Base-by-base conservation (phyloP, 2,329 filamentous ascomycete species). In the Acephala macrosclerotiorum region DNA sequence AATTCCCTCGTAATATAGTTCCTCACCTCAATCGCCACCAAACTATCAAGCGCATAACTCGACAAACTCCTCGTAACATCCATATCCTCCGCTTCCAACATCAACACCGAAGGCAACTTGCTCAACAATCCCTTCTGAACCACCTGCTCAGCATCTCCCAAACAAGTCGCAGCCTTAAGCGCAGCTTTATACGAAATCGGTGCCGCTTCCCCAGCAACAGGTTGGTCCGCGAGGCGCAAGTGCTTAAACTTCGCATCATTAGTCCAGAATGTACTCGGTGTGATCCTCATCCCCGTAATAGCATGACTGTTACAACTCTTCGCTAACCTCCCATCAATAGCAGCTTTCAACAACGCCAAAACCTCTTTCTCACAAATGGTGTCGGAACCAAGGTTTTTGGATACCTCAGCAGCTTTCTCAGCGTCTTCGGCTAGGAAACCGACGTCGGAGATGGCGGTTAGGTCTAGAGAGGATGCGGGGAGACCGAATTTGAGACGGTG, bases 351-450 rank as follows among this genome's bases (percentile, higher is more conserved):
- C 0, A 88, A 78, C 0, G 85, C 84, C 0, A 87, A 75, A 0
- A 88, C 83, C 73, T 88, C 85, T 7, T 80, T 80, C 70, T 84
- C 85, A 69, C 82, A 82, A 47, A 84, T 82, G 0, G 83, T 82
- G 66, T 84, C 79, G 1, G 68, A 70, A 18, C 73, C 72, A 0
- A 75, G 66, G 40, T 74, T 74, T 49, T 70, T 71, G 14, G 63
- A 63, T 1, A 74, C 71, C 68, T 75, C 71, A 2, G 72, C 71
- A 9, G 72, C 70, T 6, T 65, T 66, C 29, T 68, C 66, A 58
- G 59, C 61, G 58, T 71, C 71, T 53, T 74, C 73, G 9, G 73
- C 72, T 0, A 75, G 66, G 36, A 72, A 71, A 2, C 72, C 74
- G 0, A 66, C 67, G 18, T 75, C 72, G 0, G 66, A 70, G 3